A percentile compares a stretch with the other conserved stretches of the same genome.
Evolutionary conservation across 75 land plant species (phyloP).

Genomic region (Picea sitchensis): DNA sequence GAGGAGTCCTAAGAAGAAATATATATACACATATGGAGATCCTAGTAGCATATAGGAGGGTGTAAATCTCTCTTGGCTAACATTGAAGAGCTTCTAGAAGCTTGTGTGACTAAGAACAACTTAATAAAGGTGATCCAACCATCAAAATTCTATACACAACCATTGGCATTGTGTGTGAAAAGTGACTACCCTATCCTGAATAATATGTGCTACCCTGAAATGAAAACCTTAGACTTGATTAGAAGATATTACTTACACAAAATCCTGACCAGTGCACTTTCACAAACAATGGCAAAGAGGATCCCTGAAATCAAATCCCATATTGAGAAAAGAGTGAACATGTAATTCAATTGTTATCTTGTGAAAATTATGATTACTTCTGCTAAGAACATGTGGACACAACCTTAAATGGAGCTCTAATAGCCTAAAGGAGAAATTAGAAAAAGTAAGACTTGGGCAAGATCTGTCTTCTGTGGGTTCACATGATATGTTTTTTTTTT

Average conservation of each 20-base stretch:
- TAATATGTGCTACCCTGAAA: conserved; percentile 19
- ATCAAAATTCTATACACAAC: conserved; percentile 36
- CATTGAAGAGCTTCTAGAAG: conserved; percentile 29
- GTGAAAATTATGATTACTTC: conserved; percentile 75
- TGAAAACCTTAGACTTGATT: conserved; percentile 62
- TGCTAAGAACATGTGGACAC: not conserved
- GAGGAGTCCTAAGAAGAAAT: too few species aligned
- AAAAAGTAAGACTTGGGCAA: too few species aligned
- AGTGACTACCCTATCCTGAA: conserved; percentile 52
- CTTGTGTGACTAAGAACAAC: conserved; percentile 48
- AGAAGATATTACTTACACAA: conserved; percentile 40
- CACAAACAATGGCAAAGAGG: conserved; percentile 54
- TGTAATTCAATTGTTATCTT: conserved; percentile 92
- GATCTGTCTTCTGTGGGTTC: too few species aligned
- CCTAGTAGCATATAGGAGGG: conserved; percentile 16
- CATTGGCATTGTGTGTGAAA: conserved; percentile 55
- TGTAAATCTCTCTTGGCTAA: conserved; percentile 63
- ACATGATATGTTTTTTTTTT: too few species aligned
- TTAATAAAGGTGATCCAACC: conserved; percentile 51
- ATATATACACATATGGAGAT: too few species aligned
- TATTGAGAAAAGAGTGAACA: conserved; percentile 59
- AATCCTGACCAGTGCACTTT: conserved; percentile 55
- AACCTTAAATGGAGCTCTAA: too few species aligned
- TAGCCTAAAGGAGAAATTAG: too few species aligned
- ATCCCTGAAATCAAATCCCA: conserved; percentile 64